Percentiles rank a stretch among this genome's conserved stretches.
phyloP scores from a whole-genome alignment of 164 flowering plant genomes.

The Litsea cubeba region DNA sequence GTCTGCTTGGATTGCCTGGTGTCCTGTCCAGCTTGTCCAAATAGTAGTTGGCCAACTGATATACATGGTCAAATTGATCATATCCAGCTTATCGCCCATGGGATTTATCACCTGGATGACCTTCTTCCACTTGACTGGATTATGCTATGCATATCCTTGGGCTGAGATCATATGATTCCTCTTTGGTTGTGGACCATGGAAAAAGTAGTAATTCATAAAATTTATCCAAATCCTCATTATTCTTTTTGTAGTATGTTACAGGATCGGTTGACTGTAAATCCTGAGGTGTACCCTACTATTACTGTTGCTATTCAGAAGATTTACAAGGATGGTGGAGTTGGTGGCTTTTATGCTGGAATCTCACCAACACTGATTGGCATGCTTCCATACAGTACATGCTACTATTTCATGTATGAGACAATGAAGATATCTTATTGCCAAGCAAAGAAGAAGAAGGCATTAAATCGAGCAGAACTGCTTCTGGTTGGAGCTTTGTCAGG shows the following conservation, averaged over 20 bases:
- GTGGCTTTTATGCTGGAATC: constrained; percentile 77
- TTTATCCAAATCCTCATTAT: background rate
- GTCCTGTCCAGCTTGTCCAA: no score
- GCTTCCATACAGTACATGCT: constrained; percentile 97
- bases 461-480: constrained; percentile 83
- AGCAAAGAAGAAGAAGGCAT: constrained; percentile 53
- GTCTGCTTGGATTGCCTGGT: no score
- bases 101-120: no score
- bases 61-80: no score
- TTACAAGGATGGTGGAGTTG: constrained; percentile 69
- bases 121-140: no score
- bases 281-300: constrained; percentile 63
- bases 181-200: no score
- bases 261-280: constrained; percentile 89
- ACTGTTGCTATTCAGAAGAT: constrained; percentile 59
- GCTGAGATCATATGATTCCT: no score
- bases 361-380: constrained; percentile 85
- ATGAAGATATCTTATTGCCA: constrained; percentile 68
- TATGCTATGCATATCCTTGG: no score
- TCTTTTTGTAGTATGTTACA: constrained; percentile 19
- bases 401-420: constrained; percentile 89
- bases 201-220: no score
- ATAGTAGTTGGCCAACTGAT: no score
- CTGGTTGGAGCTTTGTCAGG: constrained; percentile 87
- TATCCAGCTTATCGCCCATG: no score